Percentiles rank a stretch among this genome's conserved stretches.
phyloP scores from a whole-genome alignment of 331 rosid species.

The Quercus lobata region DNA sequence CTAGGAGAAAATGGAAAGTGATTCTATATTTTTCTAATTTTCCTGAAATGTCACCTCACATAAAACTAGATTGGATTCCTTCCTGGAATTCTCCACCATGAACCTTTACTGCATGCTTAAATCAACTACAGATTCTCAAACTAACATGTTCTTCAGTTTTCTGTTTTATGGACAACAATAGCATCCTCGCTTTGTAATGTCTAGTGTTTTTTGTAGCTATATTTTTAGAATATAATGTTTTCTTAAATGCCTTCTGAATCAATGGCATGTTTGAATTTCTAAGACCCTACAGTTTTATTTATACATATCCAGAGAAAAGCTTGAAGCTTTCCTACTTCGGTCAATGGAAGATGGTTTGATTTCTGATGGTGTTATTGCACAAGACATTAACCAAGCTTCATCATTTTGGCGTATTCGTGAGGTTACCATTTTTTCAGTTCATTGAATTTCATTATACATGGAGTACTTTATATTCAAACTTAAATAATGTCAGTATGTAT shows the following conservation, averaged over 20 bases:
- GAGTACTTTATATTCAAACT: conserved; percentile 12
- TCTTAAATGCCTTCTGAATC: conserved; percentile 5
- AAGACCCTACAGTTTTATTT: conserved; percentile 14
- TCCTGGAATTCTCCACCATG: conserved; percentile 13
- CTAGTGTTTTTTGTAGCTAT: background rate
- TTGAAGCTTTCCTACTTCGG: conserved; percentile 85
- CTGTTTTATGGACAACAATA: background rate
- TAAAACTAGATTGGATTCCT: background rate
- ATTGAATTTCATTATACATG: conserved; percentile 3
- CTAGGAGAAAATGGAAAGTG: background rate
- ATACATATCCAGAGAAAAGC: conserved; percentile 69
- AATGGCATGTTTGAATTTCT: background rate
- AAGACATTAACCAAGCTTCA: conserved; percentile 92
- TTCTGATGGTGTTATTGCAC: conserved; percentile 88
- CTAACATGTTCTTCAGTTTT: background rate
- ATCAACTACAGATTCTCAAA: background rate
- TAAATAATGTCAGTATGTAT: background rate
- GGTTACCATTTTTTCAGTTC: conserved; percentile 40
- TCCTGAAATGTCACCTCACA: background rate
- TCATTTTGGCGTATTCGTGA: conserved; percentile 92
- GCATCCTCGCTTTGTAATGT: background rate
- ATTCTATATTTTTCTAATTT: conserved; percentile 1
- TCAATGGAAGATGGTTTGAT: conserved; percentile 84
- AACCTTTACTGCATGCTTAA: background rate
- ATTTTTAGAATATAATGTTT: conserved; percentile 6